A percentile compares a stretch with the other conserved stretches of the same genome.
Evolutionary conservation across 2,329 filamentous ascomycete species (phyloP).

Genomic region (Sporothrix sp.): DNA sequence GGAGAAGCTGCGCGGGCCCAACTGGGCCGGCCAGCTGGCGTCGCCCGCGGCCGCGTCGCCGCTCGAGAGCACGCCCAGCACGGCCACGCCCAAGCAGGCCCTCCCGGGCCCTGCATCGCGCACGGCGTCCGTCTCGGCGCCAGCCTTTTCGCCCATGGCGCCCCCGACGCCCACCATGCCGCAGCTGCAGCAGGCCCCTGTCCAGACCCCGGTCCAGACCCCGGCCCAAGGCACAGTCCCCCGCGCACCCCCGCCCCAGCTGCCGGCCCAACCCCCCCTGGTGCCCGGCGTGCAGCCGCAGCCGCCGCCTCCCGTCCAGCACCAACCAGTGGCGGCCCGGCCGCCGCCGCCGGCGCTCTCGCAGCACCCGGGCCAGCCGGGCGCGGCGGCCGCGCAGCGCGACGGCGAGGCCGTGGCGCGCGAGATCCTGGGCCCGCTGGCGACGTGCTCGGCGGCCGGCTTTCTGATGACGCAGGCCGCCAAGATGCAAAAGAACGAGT

Average conservation of each 20-base stretch:
- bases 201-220: slow-evolving; percentile 13
- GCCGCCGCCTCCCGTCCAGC: background rate
- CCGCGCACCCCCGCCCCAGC: background rate
- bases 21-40: slow-evolving; percentile 21
- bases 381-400: slow-evolving; percentile 14
- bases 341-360: background rate
- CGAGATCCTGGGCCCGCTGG: slow-evolving; percentile 39
- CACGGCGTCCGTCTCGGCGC: slow-evolving; percentile 39
- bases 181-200: slow-evolving; percentile 21
- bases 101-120: slow-evolving; percentile 22
- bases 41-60: background rate
- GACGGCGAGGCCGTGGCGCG: slow-evolving; percentile 15
- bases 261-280: slow-evolving; percentile 13
- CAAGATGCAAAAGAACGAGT: slow-evolving; percentile 59
- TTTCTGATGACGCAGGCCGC: slow-evolving; percentile 61
- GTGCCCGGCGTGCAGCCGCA: background rate
- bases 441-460: slow-evolving; percentile 54
- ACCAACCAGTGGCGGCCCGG: background rate
- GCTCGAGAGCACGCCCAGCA: slow-evolving; percentile 1
- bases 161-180: slow-evolving; percentile 26
- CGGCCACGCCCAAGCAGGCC: background rate
- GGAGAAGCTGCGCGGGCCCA: slow-evolving; percentile 28
- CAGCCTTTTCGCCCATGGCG: slow-evolving; percentile 45
- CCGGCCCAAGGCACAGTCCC: background rate
- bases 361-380: background rate